phyloP scores from a whole-genome alignment of 352 stramenopile species.

The Phytophthora sp. region DNA sequence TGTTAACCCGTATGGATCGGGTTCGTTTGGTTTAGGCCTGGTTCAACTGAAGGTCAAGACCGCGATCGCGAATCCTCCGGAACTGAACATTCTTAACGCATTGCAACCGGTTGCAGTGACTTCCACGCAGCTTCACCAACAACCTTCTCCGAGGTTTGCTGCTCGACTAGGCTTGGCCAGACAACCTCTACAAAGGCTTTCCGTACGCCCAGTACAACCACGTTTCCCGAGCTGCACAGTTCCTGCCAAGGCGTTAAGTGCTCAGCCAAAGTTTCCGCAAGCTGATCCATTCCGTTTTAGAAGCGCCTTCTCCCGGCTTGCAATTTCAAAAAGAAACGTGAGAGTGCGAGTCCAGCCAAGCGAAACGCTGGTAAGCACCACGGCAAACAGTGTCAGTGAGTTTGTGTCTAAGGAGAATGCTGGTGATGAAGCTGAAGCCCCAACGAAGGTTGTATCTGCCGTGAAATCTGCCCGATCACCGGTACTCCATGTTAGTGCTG shows the following conservation, averaged over 20 bases:
- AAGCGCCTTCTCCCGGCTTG: constrained; percentile 25
- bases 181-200: constrained; percentile 15
- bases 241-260: neutral
- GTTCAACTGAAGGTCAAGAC: constrained; percentile 64
- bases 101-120: neutral
- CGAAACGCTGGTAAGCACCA: neutral
- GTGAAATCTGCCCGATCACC: no score
- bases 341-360: constrained; percentile 6
- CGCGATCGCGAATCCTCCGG: constrained; percentile 29
- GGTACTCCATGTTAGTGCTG: neutral
- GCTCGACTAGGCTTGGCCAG: constrained; percentile 18
- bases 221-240: constrained; percentile 7
- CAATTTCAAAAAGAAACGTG: constrained; percentile 17
- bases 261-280: neutral
- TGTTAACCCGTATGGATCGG: constrained; percentile 63
- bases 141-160: constrained; percentile 19
- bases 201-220: constrained; percentile 4
- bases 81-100: constrained; percentile 15
- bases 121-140: neutral
- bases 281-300: constrained; percentile 21
- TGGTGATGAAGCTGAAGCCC: neutral
- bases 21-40: constrained; percentile 56
- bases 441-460: no score
- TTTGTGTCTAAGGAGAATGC: neutral
- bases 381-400: neutral